Conservation (phyloP, 495 filamentous ascomycete genomes). For the Massariosphaeria phaeospora region DNA sequence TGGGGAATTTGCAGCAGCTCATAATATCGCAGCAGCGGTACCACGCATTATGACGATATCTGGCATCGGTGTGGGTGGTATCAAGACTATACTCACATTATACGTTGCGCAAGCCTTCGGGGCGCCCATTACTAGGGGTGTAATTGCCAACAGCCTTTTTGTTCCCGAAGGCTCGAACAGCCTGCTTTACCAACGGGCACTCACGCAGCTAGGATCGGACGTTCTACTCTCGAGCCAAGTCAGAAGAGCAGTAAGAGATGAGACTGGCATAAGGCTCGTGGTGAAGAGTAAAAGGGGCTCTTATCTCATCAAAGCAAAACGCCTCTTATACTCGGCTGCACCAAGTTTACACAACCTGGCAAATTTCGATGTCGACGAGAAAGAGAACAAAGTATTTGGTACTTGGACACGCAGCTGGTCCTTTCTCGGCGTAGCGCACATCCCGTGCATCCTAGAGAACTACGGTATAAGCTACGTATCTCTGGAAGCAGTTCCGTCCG, state of each 20-base stretch:
- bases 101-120: slow-evolving; percentile 14
- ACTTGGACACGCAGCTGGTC: slow-evolving; percentile 9
- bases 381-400: slow-evolving; percentile 11
- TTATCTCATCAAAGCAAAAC: slow-evolving; percentile 22
- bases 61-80: slow-evolving; percentile 13
- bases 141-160: neutral
- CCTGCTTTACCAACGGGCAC: slow-evolving; percentile 16
- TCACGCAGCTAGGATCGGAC: slow-evolving; percentile 2
- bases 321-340: slow-evolving; percentile 5
- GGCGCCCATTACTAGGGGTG: neutral
- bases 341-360: slow-evolving; percentile 1
- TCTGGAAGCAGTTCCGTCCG: neutral
- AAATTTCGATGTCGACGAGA: slow-evolving; percentile 1
- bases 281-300: neutral
- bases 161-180: slow-evolving; percentile 13
- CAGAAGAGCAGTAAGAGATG: neutral
- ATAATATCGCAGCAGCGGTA: neutral
- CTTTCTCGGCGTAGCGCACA: slow-evolving; percentile 6
- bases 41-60: slow-evolving; percentile 3
- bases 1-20: slow-evolving; percentile 6
- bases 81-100: slow-evolving; percentile 8
- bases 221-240: slow-evolving; percentile 7
- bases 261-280: slow-evolving; percentile 4
- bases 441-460: slow-evolving; percentile 14
- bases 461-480: slow-evolving; percentile 2